Percentiles rank a stretch among this genome's conserved stretches.
These are phyloP conservation scores for Bipolaris bicolor DNA, from an alignment of 2,329 filamentous ascomycete species.

Conservation along the genomic window DNA sequence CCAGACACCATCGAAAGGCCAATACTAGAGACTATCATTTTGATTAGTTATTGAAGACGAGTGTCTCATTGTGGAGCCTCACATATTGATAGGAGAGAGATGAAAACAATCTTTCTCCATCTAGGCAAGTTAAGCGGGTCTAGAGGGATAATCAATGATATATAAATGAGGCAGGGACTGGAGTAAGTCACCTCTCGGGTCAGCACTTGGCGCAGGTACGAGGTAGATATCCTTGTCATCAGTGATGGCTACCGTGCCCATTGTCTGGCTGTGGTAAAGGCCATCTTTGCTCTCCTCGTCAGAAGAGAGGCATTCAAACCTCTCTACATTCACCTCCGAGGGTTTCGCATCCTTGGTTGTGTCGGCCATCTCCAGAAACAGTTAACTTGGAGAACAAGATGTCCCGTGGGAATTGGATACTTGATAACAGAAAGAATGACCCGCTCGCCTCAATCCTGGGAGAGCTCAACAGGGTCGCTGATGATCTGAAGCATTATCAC, in stretches of 20 bases:
- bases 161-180: not conserved
- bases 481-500: not conserved
- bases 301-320: conserved; percentile 18
- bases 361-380: not conserved
- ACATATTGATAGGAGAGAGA: conserved; percentile 38
- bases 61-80: not conserved
- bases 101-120: conserved; percentile 38
- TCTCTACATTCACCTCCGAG: conserved; percentile 17
- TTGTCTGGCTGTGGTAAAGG: conserved; percentile 15
- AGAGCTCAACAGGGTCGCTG: not conserved
- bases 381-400: too few relatives aligned
- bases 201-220: conserved; percentile 37
- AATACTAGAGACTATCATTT: conserved; percentile 46
- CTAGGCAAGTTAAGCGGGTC: conserved; percentile 40
- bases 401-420: too few relatives aligned
- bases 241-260: conserved; percentile 41
- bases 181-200: conserved; percentile 31
- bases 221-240: conserved; percentile 34
- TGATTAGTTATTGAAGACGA: not conserved
- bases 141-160: conserved; percentile 15
- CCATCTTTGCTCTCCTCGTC: conserved; percentile 15
- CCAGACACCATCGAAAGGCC: conserved; percentile 51
- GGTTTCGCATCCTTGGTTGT: conserved; percentile 16
- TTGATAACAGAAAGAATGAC: not conserved
- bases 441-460: not conserved